Evolutionary conservation across 2,329 filamentous ascomycete genomes (phyloP), one percentile per base, ranked within the genome.

Genomic region (Fusarium siculi): DNA sequence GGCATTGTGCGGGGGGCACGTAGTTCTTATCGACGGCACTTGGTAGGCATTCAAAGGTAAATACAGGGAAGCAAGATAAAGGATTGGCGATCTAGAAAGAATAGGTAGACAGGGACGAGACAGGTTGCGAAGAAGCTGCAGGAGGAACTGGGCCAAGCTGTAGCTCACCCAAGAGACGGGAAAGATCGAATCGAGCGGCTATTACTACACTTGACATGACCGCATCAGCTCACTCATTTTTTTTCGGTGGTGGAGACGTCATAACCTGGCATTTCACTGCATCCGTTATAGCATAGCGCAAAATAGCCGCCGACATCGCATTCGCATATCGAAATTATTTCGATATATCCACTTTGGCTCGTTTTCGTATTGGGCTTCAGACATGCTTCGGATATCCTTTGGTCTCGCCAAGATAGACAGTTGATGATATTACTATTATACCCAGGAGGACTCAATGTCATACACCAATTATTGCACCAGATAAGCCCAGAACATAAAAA

Each of bases 1-100:
- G 94, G 92, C 94, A 97, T 96, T 63, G 72, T 81, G 77, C 73
- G 58, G 66, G 62, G 49, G 50, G 55, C 63, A 68, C 65, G 64
- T 64, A 43, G 50, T 34, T 39, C 16, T 63, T 40, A 71, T 66
- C 63, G 66, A 32, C 49, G 30, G 54, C 39, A 28, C 44, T 52
- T 25, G 32, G 42, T 44, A 59, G 46, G 46, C 75, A 72, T 68
- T 49, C 60, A 65, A 43, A 64, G 25, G 52, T 39, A 55, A 53
- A 44, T 42, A 37, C 50, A 72, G 44, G 55, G 57, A 43, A 65
- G 25, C 25, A n/a, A 52, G 30, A 40, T 25, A 34, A 36, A 23
- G 28, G 37, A 66, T 30, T 66, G 37, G 43, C 49, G 64, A 55
- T 68, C 28, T 32, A 56, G 34, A 50, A 43, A 58, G 46, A 36